Base-by-base conservation (phyloP, 805 yeast genomes). In the Kregervanrija pseudodelftensis region DNA sequence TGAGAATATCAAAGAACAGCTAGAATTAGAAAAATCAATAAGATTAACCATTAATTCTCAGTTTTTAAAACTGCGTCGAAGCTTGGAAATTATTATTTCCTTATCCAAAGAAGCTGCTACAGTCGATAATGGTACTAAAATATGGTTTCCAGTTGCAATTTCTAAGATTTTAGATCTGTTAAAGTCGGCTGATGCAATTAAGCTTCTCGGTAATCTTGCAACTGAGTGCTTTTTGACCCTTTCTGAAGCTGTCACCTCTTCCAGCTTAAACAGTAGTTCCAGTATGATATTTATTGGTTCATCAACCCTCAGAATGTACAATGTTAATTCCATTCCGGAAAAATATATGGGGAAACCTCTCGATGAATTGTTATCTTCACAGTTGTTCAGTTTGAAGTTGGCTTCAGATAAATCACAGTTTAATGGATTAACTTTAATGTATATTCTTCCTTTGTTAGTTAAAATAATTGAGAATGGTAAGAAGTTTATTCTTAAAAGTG, bases 121-220 rank as follows among this genome's bases (percentile, higher is more conserved):
- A 12, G 78, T 81, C 8, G 83, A 81, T 37, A 86, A 85, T 54
- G 93, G 89, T 10, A 64, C 75, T 36, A 58, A 69, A 1, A 48
- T 55, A 31, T 91, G 98, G 98, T 84, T 76, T 54, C 84, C 90
- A 0, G 67, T 72, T 22, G 82, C 93, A 1, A 73, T 82, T 2
- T 57, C 67, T 9, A 60, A 65, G 32, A 56, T 85, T 16, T 63
- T 85, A 30, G 61, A 58, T 0, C 62, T 83, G 12, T 50, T 78
- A 9, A 60, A 69, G 33, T 56, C 69, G 9, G 54, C 64, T 0
- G 53, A 60, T 11, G 58, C 62, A 14, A 43, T 52, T 36, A 36
- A 37, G 11, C 37, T 64, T 8, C 52, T 56, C 37, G 80, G 77
- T 1, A 50, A 60, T 8, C 48, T 58, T 2, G 79, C 80, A 1